Percentiles rank a stretch among this genome's conserved stretches.
These are phyloP conservation scores for Oryza brachyantha DNA, from an alignment of 176 grass and related monocot genomes.

Conservation along the genomic window DNA sequence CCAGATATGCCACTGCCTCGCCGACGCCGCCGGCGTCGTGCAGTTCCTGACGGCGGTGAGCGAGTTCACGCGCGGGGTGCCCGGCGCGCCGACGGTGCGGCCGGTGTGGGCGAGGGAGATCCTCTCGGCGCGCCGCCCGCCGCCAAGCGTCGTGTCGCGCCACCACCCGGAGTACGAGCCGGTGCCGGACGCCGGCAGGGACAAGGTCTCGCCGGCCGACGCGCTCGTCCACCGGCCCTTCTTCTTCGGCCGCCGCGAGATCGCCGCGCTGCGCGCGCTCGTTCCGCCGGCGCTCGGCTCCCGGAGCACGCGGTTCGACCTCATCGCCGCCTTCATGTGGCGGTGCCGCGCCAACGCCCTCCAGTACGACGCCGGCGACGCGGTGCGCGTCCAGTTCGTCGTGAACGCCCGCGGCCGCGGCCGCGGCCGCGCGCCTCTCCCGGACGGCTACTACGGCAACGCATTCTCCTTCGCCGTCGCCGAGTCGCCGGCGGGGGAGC, in stretches of 20 bases:
- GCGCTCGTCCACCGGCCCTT: not conserved
- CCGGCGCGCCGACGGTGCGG: slow-evolving; percentile 23
- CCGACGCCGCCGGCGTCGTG: slow-evolving; percentile 28
- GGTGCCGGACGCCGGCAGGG: not conserved
- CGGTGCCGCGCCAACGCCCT: slow-evolving; percentile 35
- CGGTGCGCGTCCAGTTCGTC: slow-evolving; percentile 6
- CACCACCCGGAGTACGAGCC: slow-evolving; percentile 44
- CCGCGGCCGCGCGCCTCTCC: not conserved
- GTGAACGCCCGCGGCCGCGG: slow-evolving; percentile 21
- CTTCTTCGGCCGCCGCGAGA: not conserved
- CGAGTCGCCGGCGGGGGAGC: not conserved
- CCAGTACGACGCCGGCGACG: not conserved
- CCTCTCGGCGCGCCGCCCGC: slow-evolving; percentile 4
- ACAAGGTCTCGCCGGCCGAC: not conserved
- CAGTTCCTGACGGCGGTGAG: slow-evolving; percentile 29
- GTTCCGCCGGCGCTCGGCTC: not conserved
- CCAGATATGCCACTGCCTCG: slow-evolving; percentile 42
- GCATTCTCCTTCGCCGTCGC: slow-evolving; percentile 11
- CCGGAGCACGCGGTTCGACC: slow-evolving; percentile 24
- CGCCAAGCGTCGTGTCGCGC: not conserved
- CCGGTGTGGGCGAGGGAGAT: slow-evolving; percentile 37
- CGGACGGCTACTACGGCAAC: slow-evolving; percentile 41
- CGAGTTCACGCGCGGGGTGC: slow-evolving; percentile 26
- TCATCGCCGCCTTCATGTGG: slow-evolving; percentile 38
- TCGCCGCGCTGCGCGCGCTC: not conserved